Conservation (phyloP, 2,329 filamentous ascomycete species). For the Aspergillus calidoustus region DNA sequence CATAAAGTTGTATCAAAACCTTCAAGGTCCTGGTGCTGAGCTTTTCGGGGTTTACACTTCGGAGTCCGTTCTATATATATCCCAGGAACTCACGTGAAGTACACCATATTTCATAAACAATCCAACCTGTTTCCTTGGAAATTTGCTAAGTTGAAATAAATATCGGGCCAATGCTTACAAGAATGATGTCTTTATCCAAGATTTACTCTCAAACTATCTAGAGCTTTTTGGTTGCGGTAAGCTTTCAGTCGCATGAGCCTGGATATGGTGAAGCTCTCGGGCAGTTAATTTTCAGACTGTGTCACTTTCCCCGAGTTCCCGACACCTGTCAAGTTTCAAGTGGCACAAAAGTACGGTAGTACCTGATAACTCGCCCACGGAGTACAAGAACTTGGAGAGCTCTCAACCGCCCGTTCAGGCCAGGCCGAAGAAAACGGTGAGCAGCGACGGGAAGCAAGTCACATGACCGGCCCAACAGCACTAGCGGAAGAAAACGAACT, state of each 20-base stretch:
- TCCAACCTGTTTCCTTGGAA: not conserved
- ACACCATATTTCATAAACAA: too few species aligned
- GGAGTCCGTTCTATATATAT: too few species aligned
- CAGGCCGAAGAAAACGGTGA: not conserved
- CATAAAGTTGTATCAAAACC: too few species aligned
- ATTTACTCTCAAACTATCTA: not conserved
- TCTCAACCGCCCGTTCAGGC: not conserved
- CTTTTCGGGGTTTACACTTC: too few species aligned
- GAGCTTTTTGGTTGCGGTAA: too few species aligned
- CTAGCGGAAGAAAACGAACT: constrained; percentile 4
- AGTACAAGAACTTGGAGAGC: not conserved
- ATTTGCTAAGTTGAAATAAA: not conserved
- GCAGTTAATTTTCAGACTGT: constrained; percentile 76
- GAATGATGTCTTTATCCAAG: too few species aligned
- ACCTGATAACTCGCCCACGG: constrained; percentile 28
- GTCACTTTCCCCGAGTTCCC: constrained; percentile 78
- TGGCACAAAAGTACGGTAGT: constrained; percentile 64
- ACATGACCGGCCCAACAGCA: constrained; percentile 6
- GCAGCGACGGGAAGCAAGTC: not conserved
- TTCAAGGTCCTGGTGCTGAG: too few species aligned
- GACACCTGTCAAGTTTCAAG: constrained; percentile 72
- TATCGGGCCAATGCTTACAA: too few species aligned
- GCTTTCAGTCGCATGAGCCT: constrained; percentile 61
- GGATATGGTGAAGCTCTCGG: constrained; percentile 71
- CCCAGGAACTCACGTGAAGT: too few species aligned